Percentiles rank a stretch among this genome's conserved stretches.
These are phyloP conservation scores for Diversispora eburnea DNA, from an alignment of 192 early-diverging fungal species.

Conservation along the genomic window DNA sequence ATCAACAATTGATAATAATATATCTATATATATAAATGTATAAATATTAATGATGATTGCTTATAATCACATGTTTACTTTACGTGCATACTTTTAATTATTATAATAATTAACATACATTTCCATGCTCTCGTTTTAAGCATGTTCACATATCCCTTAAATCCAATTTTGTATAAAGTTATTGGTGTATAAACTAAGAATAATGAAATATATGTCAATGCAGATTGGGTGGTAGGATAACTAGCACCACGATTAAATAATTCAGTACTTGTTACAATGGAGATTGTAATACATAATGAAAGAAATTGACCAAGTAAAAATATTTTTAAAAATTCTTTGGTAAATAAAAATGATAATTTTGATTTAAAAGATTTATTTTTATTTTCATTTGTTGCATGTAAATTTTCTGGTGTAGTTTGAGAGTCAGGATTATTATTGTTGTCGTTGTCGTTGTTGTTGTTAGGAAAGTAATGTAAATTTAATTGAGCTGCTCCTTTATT, in stretches of 20 bases:
- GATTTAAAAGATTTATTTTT: no score
- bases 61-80: background rate
- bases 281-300: conserved; percentile 73
- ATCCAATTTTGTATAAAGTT: conserved; percentile 50
- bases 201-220: conserved; percentile 68
- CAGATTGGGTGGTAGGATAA: conserved; percentile 69
- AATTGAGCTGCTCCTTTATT: no score
- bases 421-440: no score
- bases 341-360: conserved; percentile 15
- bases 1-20: conserved; percentile 64
- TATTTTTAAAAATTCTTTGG: conserved; percentile 40
- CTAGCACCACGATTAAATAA: conserved; percentile 49
- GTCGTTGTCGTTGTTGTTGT: no score
- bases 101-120: conserved; percentile 36
- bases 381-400: no score
- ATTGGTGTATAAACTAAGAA: conserved; percentile 54
- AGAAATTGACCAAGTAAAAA: conserved; percentile 60
- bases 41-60: background rate
- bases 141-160: conserved; percentile 44
- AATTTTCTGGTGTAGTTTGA: no score
- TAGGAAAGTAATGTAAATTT: no score
- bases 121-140: conserved; percentile 40
- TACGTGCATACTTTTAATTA: background rate
- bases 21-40: conserved; percentile 33
- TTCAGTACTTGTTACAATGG: conserved; percentile 63